Percentiles rank a stretch among this genome's conserved stretches.
Evolutionary conservation across 352 stramenopile species (phyloP).

Genomic region (Phytophthora tentaculata): DNA sequence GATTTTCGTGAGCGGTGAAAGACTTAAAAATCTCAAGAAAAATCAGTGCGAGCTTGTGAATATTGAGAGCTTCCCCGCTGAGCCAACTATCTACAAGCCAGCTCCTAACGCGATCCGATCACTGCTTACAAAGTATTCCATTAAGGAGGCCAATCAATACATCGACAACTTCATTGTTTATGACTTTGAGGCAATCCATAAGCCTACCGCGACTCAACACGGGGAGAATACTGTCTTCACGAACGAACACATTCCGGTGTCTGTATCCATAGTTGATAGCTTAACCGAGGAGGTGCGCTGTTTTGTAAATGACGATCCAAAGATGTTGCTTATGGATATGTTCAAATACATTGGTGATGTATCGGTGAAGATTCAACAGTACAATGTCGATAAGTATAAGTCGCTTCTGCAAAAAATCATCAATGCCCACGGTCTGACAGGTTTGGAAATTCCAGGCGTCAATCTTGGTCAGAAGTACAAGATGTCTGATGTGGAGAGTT

Average conservation of each 20-base stretch:
- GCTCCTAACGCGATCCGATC: neutral
- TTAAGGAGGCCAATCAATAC: neutral
- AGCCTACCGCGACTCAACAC: neutral
- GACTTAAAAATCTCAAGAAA: neutral
- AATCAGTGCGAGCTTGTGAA: neutral
- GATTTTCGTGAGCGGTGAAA: neutral
- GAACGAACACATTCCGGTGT: neutral
- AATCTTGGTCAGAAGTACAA: neutral
- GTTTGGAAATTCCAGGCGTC: neutral
- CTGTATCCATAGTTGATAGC: neutral
- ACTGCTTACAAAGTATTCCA: neutral
- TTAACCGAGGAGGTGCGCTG: neutral
- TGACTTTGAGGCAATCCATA: neutral
- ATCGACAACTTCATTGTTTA: neutral
- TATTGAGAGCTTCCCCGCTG: neutral
- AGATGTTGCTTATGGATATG: neutral
- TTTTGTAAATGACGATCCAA: neutral
- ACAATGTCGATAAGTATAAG: conserved; percentile 1
- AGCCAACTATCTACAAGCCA: neutral
- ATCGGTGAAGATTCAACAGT: neutral
- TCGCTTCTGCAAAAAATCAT: conserved; percentile 1
- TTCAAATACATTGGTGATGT: conserved; percentile 1
- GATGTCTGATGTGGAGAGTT: neutral
- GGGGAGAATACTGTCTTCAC: neutral
- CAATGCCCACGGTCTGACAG: neutral